Base-by-base conservation (phyloP, 768 basidiomycete species). In the Mycena olivaceomarginata region DNA sequence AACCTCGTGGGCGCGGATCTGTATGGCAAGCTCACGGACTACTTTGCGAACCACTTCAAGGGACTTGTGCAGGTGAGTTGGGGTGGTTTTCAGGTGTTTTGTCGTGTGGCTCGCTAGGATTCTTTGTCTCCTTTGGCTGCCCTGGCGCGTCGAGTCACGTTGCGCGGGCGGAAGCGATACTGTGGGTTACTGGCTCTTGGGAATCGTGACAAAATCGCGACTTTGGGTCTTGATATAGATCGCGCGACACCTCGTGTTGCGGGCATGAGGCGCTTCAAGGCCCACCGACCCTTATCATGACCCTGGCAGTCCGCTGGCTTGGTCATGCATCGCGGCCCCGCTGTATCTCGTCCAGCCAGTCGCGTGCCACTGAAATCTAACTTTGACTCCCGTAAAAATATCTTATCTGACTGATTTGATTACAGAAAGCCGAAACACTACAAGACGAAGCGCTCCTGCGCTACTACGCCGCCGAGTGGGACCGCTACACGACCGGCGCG, bases 1-100 rank as follows among this genome's bases (percentile, higher is more conserved):
- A 97, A 97, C 87, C 85, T 99, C 84, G 98, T 98, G 95, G 98
- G 98, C 71, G 95, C 97, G 59, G 98, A 99, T 91, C 87, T 99
- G 75, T 99, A 99, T 85, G 96, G 96, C 85, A 95, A 97, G 85
- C 92, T 99, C 83, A 96, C 96, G 81, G 91, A 92, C 71, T 99
- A 98, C 89, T 97, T 99, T 84, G 91, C 94, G 37, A 86, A 88
- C 1, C 98, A 99, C 87, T 90, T 99, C 46, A 93, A 93, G 87
- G 94, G 79, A 0, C 72, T 85, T 86, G 93, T 86, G 83, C 86
- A 88, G 73, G 86, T 86, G 18, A 46, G 84, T 74, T 25, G 2
- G 6, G 10, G 6, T 9, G 11, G 15, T 37, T 37, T 46, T 66
- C 39, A 16, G 5, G 5, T 0, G 16, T 48, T 57, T 37, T 22